Percentiles rank a stretch among this genome's conserved stretches.
Evolutionary conservation across 768 basidiomycete genomes (phyloP).

Genomic region (Tricholoma sp.): DNA sequence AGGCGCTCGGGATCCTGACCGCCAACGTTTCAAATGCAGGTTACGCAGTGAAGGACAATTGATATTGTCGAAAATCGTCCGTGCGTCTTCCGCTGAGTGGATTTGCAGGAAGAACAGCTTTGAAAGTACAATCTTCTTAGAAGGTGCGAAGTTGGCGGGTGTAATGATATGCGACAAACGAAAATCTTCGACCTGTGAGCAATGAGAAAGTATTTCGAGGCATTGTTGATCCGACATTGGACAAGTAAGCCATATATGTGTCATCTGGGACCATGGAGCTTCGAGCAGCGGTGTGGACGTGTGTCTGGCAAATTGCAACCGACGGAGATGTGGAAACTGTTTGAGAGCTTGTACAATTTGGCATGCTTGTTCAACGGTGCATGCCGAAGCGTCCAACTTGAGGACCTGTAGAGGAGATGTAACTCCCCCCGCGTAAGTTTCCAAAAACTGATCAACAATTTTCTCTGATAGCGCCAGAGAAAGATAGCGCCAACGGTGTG

Average conservation of each 20-base stretch:
- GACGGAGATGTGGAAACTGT: not conserved
- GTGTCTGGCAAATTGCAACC: not conserved
- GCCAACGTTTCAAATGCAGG: not conserved
- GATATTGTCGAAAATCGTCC: not conserved
- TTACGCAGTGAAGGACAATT: not conserved
- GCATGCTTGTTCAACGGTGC: not conserved
- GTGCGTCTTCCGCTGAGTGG: not conserved
- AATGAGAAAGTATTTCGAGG: not conserved
- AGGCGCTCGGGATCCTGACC: not conserved
- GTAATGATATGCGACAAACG: not conserved
- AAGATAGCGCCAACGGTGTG: constrained; percentile 1
- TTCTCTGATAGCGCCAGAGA: not conserved
- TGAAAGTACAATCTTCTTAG: not conserved
- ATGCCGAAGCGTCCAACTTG: not conserved
- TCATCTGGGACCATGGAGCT: constrained; percentile 1
- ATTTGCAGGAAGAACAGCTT: not conserved
- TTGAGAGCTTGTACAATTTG: not conserved
- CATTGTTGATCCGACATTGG: not conserved
- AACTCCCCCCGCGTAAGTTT: not conserved
- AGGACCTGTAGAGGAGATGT: not conserved
- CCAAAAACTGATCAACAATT: not conserved
- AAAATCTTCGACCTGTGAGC: not conserved
- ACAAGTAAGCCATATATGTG: not conserved
- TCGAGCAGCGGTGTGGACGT: not conserved
- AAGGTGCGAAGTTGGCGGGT: not conserved